Evolutionary conservation across 1,139 yeast genomes (phyloP).

Genomic region (Pneumocystis jirovecii): DNA sequence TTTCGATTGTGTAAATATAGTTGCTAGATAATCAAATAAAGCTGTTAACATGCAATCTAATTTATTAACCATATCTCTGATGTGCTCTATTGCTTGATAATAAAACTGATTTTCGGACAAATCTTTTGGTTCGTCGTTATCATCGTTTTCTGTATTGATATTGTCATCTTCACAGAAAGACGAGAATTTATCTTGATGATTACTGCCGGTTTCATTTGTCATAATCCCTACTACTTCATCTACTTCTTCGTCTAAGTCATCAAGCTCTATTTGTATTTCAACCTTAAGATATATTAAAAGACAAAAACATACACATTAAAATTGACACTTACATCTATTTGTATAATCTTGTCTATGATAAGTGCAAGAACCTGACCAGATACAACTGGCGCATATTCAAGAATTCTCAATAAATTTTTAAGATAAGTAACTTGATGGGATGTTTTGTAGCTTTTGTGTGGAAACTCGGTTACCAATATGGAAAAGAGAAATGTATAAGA

Average conservation of each 20-base stretch:
- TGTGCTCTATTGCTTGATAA: neutral
- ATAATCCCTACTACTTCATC: conserved; percentile 1
- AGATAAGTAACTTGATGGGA: conserved; percentile 10
- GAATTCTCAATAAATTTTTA: conserved; percentile 9
- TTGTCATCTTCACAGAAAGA: neutral
- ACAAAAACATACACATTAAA: neutral
- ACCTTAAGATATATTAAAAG: conserved; percentile 8
- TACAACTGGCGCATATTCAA: conserved; percentile 10
- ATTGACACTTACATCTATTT: conserved; percentile 12
- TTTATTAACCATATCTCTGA: conserved; percentile 10
- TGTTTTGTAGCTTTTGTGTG: conserved; percentile 11
- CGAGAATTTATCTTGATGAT: neutral
- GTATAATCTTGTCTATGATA: conserved; percentile 12
- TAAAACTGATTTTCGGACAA: neutral
- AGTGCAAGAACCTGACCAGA: conserved; percentile 11
- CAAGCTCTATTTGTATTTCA: conserved; percentile 5
- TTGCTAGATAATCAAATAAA: conserved; percentile 10
- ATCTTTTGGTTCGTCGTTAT: neutral
- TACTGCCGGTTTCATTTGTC: neutral
- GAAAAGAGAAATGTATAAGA: conserved; percentile 11
- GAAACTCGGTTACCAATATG: conserved; percentile 9
- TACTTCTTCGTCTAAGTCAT: conserved; percentile 5
- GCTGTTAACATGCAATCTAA: conserved; percentile 10
- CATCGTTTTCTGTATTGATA: neutral
- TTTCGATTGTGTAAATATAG: conserved; percentile 5